A percentile compares a stretch with the other conserved stretches of the same genome.
Conservation (phyloP, 345 rosid species). For the Dipteronia sinensis region DNA sequence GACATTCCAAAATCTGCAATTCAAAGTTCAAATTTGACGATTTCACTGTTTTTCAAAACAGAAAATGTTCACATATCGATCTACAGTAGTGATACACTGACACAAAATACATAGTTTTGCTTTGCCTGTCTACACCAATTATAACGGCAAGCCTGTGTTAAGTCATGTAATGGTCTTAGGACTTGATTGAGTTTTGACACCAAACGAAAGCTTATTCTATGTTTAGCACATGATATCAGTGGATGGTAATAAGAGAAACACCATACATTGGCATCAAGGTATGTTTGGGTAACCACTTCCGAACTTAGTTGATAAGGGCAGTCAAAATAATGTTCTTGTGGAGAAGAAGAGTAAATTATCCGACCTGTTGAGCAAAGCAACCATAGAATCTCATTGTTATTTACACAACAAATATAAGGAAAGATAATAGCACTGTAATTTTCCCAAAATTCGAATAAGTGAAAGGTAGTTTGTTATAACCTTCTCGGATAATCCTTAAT, state of each 20-base stretch:
- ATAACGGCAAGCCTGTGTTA: not conserved
- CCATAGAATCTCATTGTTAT: conserved; percentile 1
- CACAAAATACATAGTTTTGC: not conserved
- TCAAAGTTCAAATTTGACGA: not conserved
- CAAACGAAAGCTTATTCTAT: not conserved
- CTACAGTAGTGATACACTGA: not conserved
- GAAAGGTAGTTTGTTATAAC: conserved; percentile 22
- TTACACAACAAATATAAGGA: not conserved
- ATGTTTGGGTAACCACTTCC: conserved; percentile 70
- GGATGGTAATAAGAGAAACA: conserved; percentile 12
- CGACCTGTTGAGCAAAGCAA: conserved; percentile 48
- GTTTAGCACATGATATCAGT: not conserved
- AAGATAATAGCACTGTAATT: not conserved
- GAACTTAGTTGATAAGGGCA: conserved; percentile 93
- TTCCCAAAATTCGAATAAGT: not conserved
- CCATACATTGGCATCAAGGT: conserved; percentile 80
- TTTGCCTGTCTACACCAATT: not conserved
- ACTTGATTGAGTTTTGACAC: not conserved
- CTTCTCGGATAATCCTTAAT: conserved; percentile 68
- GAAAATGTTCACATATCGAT: not conserved
- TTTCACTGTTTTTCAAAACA: not conserved
- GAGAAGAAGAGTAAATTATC: conserved; percentile 64
- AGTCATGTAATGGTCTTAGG: not conserved
- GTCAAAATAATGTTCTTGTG: conserved; percentile 88
- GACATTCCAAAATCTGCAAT: not conserved